Evolutionary conservation across 441 rosid genomes (phyloP), one percentile per base, ranked within the genome.

Genomic region (Bocquillonia castaneifolia): DNA sequence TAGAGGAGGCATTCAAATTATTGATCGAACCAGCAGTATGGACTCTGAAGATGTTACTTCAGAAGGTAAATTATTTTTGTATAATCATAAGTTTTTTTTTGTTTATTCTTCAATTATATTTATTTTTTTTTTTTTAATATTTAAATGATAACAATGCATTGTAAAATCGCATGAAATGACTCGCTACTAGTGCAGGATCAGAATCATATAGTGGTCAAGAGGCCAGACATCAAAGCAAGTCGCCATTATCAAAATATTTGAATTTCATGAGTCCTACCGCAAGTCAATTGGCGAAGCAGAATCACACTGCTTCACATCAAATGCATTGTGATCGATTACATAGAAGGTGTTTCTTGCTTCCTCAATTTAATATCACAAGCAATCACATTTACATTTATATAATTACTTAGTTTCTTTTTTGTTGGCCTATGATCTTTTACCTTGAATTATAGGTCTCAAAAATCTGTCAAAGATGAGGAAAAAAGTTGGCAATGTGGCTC

Each of bases 251-350:
- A 28, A 85, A 91, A 79, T 77, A 70, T 80, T 87, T 90, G 53
- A 87, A 87, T 74, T 82, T 92, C 69, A 90, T 92, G 98, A 94
- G 81, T 68, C 98, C 98, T 47, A 92, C 99, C 36, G 88, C 86
- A 67, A 90, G 98, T 79, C 90, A 85, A 59, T 77, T 94, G 80
- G 98, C 99, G 29, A 92, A 88, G 82, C 96, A 83, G 83, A 85
- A 79, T 72, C 62, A 45, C 36, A 45, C 72, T 44, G 45, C 74
- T 26, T n/a, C n/a, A n/a, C n/a, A n/a, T n/a, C 75, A 80, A 66
- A 74, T 69, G 67, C 79, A 58, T 66, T 82, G 81, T 59, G 66
- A 57, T 32, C 78, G 73, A 51, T 65, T 83, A 74, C 73, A 79
- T 62, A 69, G 86, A 80, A 85, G 84, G 87, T 78, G 34, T 39